Base-by-base conservation (phyloP, 768 basidiomycete species). In the Russula virescens region DNA sequence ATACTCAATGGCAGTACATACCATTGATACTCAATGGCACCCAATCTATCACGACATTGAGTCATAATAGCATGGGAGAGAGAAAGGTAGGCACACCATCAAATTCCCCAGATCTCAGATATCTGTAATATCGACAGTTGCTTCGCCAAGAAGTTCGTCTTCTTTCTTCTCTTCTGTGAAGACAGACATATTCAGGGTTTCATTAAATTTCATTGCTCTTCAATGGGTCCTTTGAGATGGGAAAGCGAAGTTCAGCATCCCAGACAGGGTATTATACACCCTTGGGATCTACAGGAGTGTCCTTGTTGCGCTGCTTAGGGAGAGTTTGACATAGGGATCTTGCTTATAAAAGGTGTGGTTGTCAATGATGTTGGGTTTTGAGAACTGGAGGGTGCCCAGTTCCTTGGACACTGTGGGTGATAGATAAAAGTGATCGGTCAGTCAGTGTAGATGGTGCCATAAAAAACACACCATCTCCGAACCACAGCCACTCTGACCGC, bases 181-280 rank as follows among this genome's bases (percentile, higher is more conserved):
- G 70, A 91, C 92, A 16, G 86, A 81, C 1, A 96, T 78, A 66
- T 87, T 84, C 46, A 97, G 72, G 55, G 79, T 83, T 72, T 86
- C n/a, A n/a, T n/a, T n/a, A n/a, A n/a, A n/a, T 83, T 72, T 86
- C 77, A 66, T 78, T 76, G 65, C 84, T 84, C 38, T 82, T 81
- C 10, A 71, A 72, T 0, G 71, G 65, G n/a, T 82, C 81, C 68
- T 83, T 84, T 67, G 81, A 72, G 51, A 98, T 79, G 6, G 86
- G 81, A 72, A 94, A 86, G 47, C 92, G 83, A 56, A 95, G 73
- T 73, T 97, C 94, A 38, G 85, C 85, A 71, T 97, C 94, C 93
- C 94, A 98, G 62, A 87, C 83, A 2, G 95, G 95, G 73, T 91
- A 89, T 71, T 98, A 95, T 0, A 94, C 95, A 2, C 94, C 94